These are phyloP conservation scores for Annulohypoxylon stygium DNA, from an alignment of 495 filamentous ascomycete genomes.

Conservation along the genomic window DNA sequence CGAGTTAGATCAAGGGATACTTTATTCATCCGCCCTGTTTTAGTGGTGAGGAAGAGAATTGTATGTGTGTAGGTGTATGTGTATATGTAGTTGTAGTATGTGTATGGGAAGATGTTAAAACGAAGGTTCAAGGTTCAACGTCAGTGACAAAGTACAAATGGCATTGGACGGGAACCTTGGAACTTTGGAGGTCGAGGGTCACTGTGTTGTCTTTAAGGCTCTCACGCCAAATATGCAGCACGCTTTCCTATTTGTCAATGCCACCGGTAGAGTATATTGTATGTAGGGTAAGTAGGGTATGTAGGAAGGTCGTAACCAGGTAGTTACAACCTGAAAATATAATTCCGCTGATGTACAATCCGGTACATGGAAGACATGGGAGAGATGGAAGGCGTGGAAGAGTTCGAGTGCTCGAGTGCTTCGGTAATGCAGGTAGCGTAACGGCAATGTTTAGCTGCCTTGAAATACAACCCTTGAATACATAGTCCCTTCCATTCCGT, in stretches of 20 bases:
- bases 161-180: slow-evolving; percentile 13
- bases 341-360: slow-evolving; percentile 34
- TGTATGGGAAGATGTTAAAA: slow-evolving; percentile 15
- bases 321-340: slow-evolving; percentile 36
- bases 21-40: slow-evolving; percentile 7
- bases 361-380: slow-evolving; percentile 23
- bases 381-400: no score
- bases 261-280: slow-evolving; percentile 33
- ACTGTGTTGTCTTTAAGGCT: slow-evolving; percentile 47
- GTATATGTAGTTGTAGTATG: not conserved
- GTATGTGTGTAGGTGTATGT: no score
- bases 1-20: slow-evolving; percentile 27
- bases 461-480: slow-evolving; percentile 18
- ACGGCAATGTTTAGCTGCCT: slow-evolving; percentile 43
- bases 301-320: not conserved
- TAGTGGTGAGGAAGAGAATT: not conserved
- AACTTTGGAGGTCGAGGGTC: slow-evolving; percentile 19
- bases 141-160: slow-evolving; percentile 21
- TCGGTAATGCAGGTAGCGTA: slow-evolving; percentile 45
- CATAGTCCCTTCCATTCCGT: slow-evolving; percentile 7
- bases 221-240: slow-evolving; percentile 40
- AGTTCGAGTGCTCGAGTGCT: slow-evolving; percentile 16
- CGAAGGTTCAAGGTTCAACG: slow-evolving; percentile 24
- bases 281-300: not conserved
- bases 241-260: slow-evolving; percentile 47